Evolutionary conservation across 305 asterid species (phyloP).

Genomic region (Euphrasia arctica): DNA sequence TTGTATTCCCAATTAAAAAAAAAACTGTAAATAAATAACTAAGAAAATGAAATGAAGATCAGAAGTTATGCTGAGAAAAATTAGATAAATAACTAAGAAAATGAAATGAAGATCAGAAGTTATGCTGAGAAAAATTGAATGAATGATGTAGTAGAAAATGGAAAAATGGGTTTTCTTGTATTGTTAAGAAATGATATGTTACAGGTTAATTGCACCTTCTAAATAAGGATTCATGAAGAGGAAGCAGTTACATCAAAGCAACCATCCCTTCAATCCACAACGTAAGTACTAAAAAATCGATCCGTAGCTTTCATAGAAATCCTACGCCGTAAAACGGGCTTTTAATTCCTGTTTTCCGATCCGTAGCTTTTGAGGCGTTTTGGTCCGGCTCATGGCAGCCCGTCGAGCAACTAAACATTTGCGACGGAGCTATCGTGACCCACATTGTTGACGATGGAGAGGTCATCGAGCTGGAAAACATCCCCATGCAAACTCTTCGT

Average conservation of each 20-base stretch:
- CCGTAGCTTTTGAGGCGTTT: constrained; percentile 84
- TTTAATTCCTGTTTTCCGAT: constrained; percentile 8
- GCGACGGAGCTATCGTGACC: constrained; percentile 44
- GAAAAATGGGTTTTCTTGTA: not conserved
- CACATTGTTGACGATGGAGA: constrained; percentile 42
- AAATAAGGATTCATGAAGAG: constrained; percentile 58
- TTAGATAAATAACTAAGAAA: too few species aligned
- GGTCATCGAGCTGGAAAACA: constrained; percentile 40
- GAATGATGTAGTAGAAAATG: not conserved
- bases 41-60: too few species aligned
- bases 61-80: too few species aligned
- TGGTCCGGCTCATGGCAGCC: constrained; percentile 70
- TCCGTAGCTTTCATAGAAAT: not conserved
- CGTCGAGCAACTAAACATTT: constrained; percentile 59
- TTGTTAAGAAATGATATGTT: not conserved
- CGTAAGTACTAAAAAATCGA: constrained; percentile 45
- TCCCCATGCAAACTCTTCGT: constrained; percentile 68
- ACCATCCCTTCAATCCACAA: constrained; percentile 54
- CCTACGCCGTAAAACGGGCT: too few species aligned
- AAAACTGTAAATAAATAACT: too few species aligned
- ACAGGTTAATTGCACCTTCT: constrained; percentile 26
- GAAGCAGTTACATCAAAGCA: constrained; percentile 52
- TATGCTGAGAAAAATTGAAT: not conserved
- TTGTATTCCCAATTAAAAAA: too few species aligned
- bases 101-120: too few species aligned